phyloP scores from a whole-genome alignment of 495 filamentous ascomycete species.

The Penicillium bialowiezense region DNA sequence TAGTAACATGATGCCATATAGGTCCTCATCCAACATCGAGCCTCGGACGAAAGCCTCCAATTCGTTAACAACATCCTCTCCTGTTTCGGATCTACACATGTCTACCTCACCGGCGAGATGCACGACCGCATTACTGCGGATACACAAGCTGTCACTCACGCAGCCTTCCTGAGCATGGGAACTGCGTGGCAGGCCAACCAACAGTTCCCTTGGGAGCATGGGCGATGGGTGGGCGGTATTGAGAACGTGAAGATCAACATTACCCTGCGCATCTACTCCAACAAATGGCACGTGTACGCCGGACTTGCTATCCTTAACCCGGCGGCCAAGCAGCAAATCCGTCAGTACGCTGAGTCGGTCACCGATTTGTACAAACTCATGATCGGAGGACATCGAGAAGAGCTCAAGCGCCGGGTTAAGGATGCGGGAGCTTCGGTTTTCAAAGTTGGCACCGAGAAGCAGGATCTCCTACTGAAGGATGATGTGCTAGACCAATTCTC shows the following conservation, averaged over 20 bases:
- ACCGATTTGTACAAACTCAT: constrained; percentile 97
- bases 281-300: constrained; percentile 99
- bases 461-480: constrained; percentile 72
- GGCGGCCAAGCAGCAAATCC: constrained; percentile 83
- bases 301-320: constrained; percentile 96
- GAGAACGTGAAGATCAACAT: constrained; percentile 99
- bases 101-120: constrained; percentile 78
- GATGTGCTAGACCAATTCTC: constrained; percentile 86
- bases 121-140: constrained; percentile 98
- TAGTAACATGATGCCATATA: constrained; percentile 27
- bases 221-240: constrained; percentile 91
- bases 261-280: constrained; percentile 92
- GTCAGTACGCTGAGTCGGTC: constrained; percentile 86
- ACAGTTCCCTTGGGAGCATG: constrained; percentile 94
- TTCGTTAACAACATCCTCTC: constrained; percentile 78
- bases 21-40: constrained; percentile 89
- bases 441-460: constrained; percentile 47
- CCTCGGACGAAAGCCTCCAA: constrained; percentile 68
- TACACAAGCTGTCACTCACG: constrained; percentile 96
- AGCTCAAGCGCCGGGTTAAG: constrained; percentile 77
- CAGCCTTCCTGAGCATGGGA: constrained; percentile 95
- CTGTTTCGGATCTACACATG: constrained; percentile 77
- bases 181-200: constrained; percentile 90
- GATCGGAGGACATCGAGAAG: constrained; percentile 75
- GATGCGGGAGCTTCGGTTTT: constrained; percentile 81